Percentiles rank a stretch among this genome's conserved stretches.
phyloP scores from a whole-genome alignment of 345 rosid species.

The Pistacia atlantica region DNA sequence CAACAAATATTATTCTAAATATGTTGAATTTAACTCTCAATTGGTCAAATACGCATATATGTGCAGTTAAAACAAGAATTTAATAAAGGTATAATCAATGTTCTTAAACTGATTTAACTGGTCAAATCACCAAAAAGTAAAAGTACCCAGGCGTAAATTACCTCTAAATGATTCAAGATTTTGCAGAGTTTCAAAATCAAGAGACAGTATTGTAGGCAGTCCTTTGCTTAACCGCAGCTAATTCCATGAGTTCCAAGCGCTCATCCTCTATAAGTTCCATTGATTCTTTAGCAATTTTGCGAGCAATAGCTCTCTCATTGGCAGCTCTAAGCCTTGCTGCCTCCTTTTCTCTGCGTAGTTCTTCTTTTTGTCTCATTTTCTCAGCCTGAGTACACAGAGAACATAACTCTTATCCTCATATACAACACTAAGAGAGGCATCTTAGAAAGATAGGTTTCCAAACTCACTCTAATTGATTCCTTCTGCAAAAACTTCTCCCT shows the following conservation, averaged over 20 bases:
- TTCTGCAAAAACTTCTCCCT: constrained; percentile 86
- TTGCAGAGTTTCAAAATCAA: constrained; percentile 74
- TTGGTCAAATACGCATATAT: neutral
- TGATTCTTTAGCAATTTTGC: constrained; percentile 86
- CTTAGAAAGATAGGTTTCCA: neutral
- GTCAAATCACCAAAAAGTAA: neutral
- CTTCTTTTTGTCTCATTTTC: constrained; percentile 84
- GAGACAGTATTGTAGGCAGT: constrained; percentile 61
- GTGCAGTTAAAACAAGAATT: neutral
- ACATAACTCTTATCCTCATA: constrained; percentile 8
- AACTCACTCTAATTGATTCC: constrained; percentile 76
- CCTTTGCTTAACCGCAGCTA: constrained; percentile 68
- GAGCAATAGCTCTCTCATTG: constrained; percentile 85
- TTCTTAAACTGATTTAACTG: neutral
- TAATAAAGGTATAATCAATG: neutral
- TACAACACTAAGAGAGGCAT: constrained; percentile 1
- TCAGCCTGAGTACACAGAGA: constrained; percentile 54
- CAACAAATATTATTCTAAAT: neutral
- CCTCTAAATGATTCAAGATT: constrained; percentile 78
- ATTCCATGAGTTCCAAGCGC: constrained; percentile 90
- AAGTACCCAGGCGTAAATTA: constrained; percentile 28
- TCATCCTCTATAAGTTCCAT: constrained; percentile 85
- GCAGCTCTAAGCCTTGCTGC: constrained; percentile 89
- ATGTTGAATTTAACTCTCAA: neutral
- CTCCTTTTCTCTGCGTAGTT: constrained; percentile 75